phyloP scores from a whole-genome alignment of 139 green algal genomes.

The Coelastrella sp. region DNA sequence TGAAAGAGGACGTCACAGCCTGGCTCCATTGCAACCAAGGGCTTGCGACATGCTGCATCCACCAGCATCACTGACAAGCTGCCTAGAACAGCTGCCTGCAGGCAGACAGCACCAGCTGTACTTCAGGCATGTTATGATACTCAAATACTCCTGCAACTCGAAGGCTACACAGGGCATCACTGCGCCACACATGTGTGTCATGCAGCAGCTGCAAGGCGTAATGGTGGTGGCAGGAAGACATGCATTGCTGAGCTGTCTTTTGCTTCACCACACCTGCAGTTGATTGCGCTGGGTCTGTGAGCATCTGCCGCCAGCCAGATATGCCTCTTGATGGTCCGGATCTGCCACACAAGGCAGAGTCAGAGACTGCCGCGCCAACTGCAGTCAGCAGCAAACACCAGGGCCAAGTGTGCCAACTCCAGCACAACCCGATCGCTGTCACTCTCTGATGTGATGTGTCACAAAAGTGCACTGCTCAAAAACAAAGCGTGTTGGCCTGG shows the following conservation, averaged over 20 bases:
- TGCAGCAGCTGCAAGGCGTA: neutral
- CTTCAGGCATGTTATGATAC: too few species aligned
- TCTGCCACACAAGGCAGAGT: conserved; percentile 7
- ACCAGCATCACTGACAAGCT: conserved; percentile 79
- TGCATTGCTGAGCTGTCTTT: too few species aligned
- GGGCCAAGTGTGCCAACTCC: too few species aligned
- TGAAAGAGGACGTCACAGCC: conserved; percentile 68
- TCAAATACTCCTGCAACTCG: too few species aligned
- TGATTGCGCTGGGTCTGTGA: conserved; percentile 40
- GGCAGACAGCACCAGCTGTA: too few species aligned
- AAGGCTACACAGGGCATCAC: too few species aligned
- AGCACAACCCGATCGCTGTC: too few species aligned
- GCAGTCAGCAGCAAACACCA: neutral
- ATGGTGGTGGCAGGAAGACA: neutral
- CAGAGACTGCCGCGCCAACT: conserved; percentile 34
- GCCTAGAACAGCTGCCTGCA: conserved; percentile 72
- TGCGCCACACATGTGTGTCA: neutral
- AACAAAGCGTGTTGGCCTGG: too few species aligned
- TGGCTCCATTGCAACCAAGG: conserved; percentile 69
- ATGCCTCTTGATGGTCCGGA: neutral
- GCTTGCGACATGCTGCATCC: conserved; percentile 70
- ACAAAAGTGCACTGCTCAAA: too few species aligned
- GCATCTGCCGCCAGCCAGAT: conserved; percentile 19
- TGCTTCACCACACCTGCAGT: conserved; percentile 27
- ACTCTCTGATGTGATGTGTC: too few species aligned